phyloP scores from a whole-genome alignment of 805 yeast species.

The Spencermartinsiella europaea region DNA sequence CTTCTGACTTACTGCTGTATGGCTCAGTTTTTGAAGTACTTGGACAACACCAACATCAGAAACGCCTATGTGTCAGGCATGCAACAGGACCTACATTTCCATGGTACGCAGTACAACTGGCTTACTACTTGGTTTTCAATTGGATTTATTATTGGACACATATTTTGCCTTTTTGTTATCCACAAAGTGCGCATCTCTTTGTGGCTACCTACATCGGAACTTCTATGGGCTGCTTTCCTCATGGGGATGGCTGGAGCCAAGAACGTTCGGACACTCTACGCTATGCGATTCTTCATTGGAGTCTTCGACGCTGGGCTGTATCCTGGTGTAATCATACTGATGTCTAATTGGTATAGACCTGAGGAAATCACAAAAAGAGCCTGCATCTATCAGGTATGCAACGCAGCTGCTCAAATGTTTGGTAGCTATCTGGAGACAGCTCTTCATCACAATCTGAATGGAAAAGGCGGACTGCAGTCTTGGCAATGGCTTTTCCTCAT shows the following conservation, averaged over 20 bases:
- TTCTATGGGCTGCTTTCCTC: conserved; percentile 25
- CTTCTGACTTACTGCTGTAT: conserved; percentile 29
- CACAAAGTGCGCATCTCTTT: conserved; percentile 25
- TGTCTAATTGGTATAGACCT: conserved; percentile 29
- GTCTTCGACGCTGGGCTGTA: conserved; percentile 29
- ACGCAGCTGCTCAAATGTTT: conserved; percentile 39
- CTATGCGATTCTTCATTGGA: conserved; percentile 31
- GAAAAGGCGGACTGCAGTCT: conserved; percentile 27
- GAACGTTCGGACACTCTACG: conserved; percentile 24
- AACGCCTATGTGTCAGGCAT: conserved; percentile 43
- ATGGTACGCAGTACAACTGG: conserved; percentile 25
- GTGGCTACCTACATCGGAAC: conserved; percentile 28
- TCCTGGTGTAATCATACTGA: conserved; percentile 29
- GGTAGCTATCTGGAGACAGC: conserved; percentile 59
- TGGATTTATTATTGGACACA: conserved; percentile 30
- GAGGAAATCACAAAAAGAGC: conserved; percentile 29
- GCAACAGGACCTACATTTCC: conserved; percentile 28
- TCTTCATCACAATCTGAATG: conserved; percentile 37
- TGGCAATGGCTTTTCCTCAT: conserved; percentile 46
- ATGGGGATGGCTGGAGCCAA: conserved; percentile 22
- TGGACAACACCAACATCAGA: conserved; percentile 37
- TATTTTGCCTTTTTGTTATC: conserved; percentile 28
- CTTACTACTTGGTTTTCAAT: conserved; percentile 23
- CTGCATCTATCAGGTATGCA: conserved; percentile 27
- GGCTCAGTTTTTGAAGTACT: conserved; percentile 16